Evolutionary conservation across 2,329 filamentous ascomycete species (phyloP).

Genomic region (Cladosporium sp.): DNA sequence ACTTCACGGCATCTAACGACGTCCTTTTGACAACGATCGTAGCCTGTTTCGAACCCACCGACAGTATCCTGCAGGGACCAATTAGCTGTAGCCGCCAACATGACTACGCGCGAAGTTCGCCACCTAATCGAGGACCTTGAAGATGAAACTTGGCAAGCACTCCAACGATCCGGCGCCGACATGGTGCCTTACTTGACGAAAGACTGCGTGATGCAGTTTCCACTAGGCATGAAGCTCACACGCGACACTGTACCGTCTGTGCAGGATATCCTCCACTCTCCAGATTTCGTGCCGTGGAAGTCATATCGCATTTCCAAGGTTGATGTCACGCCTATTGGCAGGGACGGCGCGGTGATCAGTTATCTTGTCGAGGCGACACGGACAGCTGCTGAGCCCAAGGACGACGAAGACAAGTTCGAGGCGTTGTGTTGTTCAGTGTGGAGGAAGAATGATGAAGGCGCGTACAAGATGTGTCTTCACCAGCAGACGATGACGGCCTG

Average conservation of each 20-base stretch:
- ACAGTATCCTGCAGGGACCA: neutral
- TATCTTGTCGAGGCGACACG: conserved; percentile 25
- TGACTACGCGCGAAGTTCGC: conserved; percentile 3
- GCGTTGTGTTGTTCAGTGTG: conserved; percentile 28
- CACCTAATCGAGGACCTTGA: conserved; percentile 19
- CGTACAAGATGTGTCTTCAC: conserved; percentile 27
- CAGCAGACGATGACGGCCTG: conserved; percentile 25
- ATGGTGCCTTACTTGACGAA: conserved; percentile 25
- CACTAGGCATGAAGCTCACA: conserved; percentile 27
- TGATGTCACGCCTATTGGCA: conserved; percentile 24
- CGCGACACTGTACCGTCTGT: conserved; percentile 23
- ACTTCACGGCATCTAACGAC: no score
- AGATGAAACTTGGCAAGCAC: conserved; percentile 28
- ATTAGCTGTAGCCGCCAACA: neutral
- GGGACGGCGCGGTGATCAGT: conserved; percentile 25
- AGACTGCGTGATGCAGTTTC: conserved; percentile 27
- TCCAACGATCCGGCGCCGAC: conserved; percentile 21
- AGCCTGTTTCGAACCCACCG: neutral
- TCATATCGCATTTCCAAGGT: conserved; percentile 24
- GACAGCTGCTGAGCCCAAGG: conserved; percentile 16
- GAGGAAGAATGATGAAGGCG: conserved; percentile 21
- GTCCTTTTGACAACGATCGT: neutral
- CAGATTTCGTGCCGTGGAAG: conserved; percentile 28
- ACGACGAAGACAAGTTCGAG: conserved; percentile 25
- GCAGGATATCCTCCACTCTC: conserved; percentile 24